These are phyloP conservation scores for Penicillium sp. DNA, from an alignment of 2,329 filamentous ascomycete genomes.

Conservation along the genomic window DNA sequence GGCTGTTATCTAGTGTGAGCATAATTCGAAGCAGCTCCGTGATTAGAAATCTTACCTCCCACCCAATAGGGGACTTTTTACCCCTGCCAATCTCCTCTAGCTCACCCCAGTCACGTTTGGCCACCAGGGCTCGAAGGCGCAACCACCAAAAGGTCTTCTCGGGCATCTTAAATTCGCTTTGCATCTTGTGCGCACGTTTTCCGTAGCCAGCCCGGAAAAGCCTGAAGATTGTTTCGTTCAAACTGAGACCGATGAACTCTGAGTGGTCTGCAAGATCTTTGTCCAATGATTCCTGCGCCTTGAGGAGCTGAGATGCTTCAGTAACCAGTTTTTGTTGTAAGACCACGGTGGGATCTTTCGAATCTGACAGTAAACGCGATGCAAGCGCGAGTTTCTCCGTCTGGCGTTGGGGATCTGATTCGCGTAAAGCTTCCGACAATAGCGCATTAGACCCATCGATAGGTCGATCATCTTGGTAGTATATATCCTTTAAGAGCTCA, in stretches of 20 bases:
- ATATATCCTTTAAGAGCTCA: slow-evolving; percentile 86
- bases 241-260: slow-evolving; percentile 75
- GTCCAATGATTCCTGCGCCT: slow-evolving; percentile 84
- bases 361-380: slow-evolving; percentile 77
- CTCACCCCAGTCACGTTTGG: slow-evolving; percentile 87
- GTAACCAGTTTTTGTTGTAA: slow-evolving; percentile 74
- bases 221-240: slow-evolving; percentile 91
- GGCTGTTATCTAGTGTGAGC: slow-evolving; percentile 57
- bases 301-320: slow-evolving; percentile 75
- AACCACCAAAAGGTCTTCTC: slow-evolving; percentile 90
- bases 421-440: slow-evolving; percentile 75
- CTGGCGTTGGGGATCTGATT: slow-evolving; percentile 67
- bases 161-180: slow-evolving; percentile 87
- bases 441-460: slow-evolving; percentile 86
- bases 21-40: slow-evolving; percentile 12
- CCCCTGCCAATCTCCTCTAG: slow-evolving; percentile 76
- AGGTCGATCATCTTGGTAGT: slow-evolving; percentile 93
- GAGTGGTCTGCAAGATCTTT: slow-evolving; percentile 67
- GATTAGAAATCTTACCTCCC: slow-evolving; percentile 67
- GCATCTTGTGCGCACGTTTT: slow-evolving; percentile 82
- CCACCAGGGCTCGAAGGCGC: slow-evolving; percentile 81
- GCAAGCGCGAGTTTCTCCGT: slow-evolving; percentile 88
- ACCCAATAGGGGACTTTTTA: slow-evolving; percentile 88
- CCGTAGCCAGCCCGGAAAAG: slow-evolving; percentile 78
- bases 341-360: slow-evolving; percentile 65